Evolutionary conservation across 805 yeast species (phyloP).

Genomic region (Metschnikowia henanensis): DNA sequence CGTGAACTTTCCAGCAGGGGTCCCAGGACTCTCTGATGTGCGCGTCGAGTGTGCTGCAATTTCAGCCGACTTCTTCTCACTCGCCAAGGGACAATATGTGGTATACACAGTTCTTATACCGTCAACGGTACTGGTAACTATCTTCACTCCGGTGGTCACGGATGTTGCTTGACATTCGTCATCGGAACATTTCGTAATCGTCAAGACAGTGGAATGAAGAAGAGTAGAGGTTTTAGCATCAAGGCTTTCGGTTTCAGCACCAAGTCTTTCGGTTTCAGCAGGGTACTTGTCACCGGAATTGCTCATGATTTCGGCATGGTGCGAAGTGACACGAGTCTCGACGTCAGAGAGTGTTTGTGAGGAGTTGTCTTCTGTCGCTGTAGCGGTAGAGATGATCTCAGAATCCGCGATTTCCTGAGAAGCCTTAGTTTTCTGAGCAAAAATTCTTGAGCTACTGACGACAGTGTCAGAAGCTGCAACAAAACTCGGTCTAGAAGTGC

Average conservation of each 20-base stretch:
- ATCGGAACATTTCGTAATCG: conserved; percentile 31
- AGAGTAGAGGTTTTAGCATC: conserved; percentile 8
- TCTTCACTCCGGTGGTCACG: conserved; percentile 23
- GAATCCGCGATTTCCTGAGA: background rate
- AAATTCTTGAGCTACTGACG: background rate
- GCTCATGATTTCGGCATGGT: background rate
- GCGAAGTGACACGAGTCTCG: background rate
- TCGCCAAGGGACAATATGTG: conserved; percentile 24
- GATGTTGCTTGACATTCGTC: conserved; percentile 26
- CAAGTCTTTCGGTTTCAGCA: no score
- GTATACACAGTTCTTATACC: conserved; percentile 36
- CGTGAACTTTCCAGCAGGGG: background rate
- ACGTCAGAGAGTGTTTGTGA: background rate
- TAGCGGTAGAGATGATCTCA: no score
- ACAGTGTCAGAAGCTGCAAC: background rate
- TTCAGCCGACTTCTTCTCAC: background rate
- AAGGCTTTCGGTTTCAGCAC: background rate
- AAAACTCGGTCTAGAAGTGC: background rate
- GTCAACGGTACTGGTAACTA: conserved; percentile 32
- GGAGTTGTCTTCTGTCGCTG: no score
- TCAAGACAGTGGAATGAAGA: conserved; percentile 17
- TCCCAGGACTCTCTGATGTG: background rate
- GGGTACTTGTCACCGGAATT: no score
- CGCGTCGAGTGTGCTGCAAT: background rate
- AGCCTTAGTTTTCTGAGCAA: background rate